Percentiles rank a stretch among this genome's conserved stretches.
Conservation (phyloP, 1,139 yeast genomes). For the Taphrina communis region DNA sequence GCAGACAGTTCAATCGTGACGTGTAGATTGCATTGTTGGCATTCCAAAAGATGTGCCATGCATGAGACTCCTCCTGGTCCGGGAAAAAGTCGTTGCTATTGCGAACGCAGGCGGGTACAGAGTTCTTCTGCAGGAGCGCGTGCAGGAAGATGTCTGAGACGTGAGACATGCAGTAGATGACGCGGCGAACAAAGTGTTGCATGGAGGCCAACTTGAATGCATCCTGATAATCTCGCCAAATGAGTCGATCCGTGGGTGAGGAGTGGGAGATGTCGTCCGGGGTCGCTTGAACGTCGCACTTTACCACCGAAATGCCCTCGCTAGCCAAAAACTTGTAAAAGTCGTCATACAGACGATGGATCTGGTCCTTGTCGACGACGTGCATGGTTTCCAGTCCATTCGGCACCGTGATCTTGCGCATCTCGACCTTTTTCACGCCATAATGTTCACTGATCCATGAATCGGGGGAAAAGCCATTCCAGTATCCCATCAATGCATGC, state of each 20-base stretch:
- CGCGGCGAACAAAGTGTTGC: conserved; percentile 48
- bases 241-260: conserved; percentile 40
- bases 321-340: conserved; percentile 48
- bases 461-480: conserved; percentile 50
- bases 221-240: conserved; percentile 48
- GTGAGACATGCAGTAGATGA: conserved; percentile 51
- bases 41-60: conserved; percentile 51
- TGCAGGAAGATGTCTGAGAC: conserved; percentile 49
- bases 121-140: conserved; percentile 44
- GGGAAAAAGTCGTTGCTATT: conserved; percentile 51
- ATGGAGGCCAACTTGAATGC: conserved; percentile 47
- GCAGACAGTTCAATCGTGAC: conserved; percentile 47
- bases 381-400: conserved; percentile 32
- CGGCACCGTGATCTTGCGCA: conserved; percentile 26
- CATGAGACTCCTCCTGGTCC: conserved; percentile 45
- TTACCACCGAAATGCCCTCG: conserved; percentile 49
- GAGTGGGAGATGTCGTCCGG: conserved; percentile 47
- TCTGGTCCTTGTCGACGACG: conserved; percentile 44
- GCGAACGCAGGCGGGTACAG: conserved; percentile 48
- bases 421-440: conserved; percentile 42
- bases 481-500: conserved; percentile 51
- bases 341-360: conserved; percentile 48
- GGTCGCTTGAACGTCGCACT: conserved; percentile 50
- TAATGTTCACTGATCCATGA: conserved; percentile 42
- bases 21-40: conserved; percentile 49